These are phyloP conservation scores for Clavispora carvajalis DNA, from an alignment of 805 yeast species.

Conservation along the genomic window DNA sequence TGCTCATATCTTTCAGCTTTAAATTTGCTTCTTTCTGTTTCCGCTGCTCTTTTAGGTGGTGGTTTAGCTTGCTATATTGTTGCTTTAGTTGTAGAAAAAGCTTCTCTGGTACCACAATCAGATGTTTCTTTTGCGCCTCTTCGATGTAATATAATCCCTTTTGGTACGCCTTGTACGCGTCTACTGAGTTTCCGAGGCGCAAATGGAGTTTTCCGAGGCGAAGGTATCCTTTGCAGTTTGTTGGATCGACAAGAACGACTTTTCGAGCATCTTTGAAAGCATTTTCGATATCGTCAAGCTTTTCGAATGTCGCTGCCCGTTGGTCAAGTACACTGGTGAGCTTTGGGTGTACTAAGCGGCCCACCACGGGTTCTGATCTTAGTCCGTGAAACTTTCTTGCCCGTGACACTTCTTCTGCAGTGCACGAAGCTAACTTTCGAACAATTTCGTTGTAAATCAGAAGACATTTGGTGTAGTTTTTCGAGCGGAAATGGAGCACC, in stretches of 20 bases:
- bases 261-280: slow-evolving; percentile 36
- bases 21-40: neutral
- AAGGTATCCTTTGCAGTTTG: slow-evolving; percentile 46
- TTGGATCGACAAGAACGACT: slow-evolving; percentile 35
- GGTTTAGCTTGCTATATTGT: slow-evolving; percentile 21
- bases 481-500: slow-evolving; percentile 26
- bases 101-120: slow-evolving; percentile 26
- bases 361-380: slow-evolving; percentile 22
- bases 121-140: slow-evolving; percentile 21
- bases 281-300: slow-evolving; percentile 21
- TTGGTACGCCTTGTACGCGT: slow-evolving; percentile 33
- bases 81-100: slow-evolving; percentile 23
- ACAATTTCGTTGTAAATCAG: slow-evolving; percentile 23
- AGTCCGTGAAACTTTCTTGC: slow-evolving; percentile 20
- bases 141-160: slow-evolving; percentile 35
- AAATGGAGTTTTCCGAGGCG: slow-evolving; percentile 36
- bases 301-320: slow-evolving; percentile 47
- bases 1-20: too few species aligned
- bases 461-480: slow-evolving; percentile 25
- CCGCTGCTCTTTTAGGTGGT: slow-evolving; percentile 15
- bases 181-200: slow-evolving; percentile 19
- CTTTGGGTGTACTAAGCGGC: slow-evolving; percentile 32
- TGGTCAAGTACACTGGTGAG: slow-evolving; percentile 36
- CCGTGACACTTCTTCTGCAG: slow-evolving; percentile 11
- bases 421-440: slow-evolving; percentile 11